Evolutionary conservation across 495 filamentous ascomycete species (phyloP).

Genomic region (Talaromyces wortmannii): DNA sequence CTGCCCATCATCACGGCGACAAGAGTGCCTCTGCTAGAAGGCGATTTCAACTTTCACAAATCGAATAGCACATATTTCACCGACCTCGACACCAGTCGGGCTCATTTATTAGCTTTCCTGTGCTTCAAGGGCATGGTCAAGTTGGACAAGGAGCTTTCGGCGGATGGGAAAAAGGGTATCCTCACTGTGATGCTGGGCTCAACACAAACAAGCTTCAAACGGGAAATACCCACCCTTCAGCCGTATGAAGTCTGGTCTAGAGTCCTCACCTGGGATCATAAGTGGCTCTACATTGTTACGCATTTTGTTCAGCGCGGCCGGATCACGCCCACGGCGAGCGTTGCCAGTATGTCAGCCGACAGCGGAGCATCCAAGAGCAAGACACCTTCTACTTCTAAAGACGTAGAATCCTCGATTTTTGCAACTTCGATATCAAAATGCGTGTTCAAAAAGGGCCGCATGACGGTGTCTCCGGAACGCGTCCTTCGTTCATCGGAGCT

Average conservation of each 20-base stretch:
- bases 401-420: conserved; percentile 31
- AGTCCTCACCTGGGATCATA: conserved; percentile 55
- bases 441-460: conserved; percentile 67
- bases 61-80: conserved; percentile 57
- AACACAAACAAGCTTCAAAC: conserved; percentile 46
- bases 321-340: conserved; percentile 9
- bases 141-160: conserved; percentile 8
- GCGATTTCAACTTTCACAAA: conserved; percentile 51
- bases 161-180: conserved; percentile 20
- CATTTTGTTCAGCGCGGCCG: conserved; percentile 57
- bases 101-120: conserved; percentile 41
- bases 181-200: conserved; percentile 39
- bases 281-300: conserved; percentile 63
- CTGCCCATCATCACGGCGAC: conserved; percentile 3
- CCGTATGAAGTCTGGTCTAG: conserved; percentile 53
- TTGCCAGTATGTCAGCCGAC: neutral
- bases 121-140: conserved; percentile 36
- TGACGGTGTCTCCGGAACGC: conserved; percentile 67
- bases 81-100: conserved; percentile 52
- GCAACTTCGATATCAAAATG: conserved; percentile 67
- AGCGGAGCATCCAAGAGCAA: neutral
- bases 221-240: conserved; percentile 48
- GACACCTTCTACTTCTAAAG: neutral
- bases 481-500: conserved; percentile 53
- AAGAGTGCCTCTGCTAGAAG: conserved; percentile 19